phyloP scores from a whole-genome alignment of 306 rosid genomes.

The Pyrus communis region DNA sequence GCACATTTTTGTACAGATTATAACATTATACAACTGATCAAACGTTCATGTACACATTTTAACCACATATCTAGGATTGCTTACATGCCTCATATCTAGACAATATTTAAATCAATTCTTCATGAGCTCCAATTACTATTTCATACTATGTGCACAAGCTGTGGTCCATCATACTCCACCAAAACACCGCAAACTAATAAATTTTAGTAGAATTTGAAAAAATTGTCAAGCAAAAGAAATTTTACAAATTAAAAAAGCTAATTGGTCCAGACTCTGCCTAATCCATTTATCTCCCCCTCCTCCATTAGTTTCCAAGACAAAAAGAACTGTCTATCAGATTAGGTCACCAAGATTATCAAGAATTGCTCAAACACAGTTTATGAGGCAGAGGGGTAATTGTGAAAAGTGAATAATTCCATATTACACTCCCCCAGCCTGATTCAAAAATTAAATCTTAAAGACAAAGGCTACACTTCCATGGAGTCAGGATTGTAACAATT shows the following conservation, averaged over 20 bases:
- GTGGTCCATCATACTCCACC: not conserved
- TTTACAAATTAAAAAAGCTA: not conserved
- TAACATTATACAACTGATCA: not conserved
- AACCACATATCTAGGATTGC: not conserved
- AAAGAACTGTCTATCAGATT: not conserved
- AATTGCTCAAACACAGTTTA: not conserved
- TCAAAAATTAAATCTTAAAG: not conserved
- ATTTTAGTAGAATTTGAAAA: not conserved
- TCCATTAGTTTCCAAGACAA: not conserved
- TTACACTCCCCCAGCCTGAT: too few species aligned
- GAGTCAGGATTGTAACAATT: not conserved
- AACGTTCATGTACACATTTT: not conserved
- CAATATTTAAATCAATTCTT: not conserved
- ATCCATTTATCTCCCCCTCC: not conserved
- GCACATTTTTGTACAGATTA: too few species aligned
- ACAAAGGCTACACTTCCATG: not conserved
- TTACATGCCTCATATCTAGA: not conserved
- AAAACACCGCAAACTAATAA: not conserved
- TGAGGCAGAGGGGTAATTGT: not conserved
- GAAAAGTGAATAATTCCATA: too few species aligned
- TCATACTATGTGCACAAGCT: too few species aligned
- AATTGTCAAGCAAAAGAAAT: not conserved
- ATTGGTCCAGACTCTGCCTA: not conserved
- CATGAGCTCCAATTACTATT: not conserved
- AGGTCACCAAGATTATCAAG: not conserved